phyloP scores from a whole-genome alignment of 1,284 basidiomycete species.

The Sanguinoderma infundibulare region DNA sequence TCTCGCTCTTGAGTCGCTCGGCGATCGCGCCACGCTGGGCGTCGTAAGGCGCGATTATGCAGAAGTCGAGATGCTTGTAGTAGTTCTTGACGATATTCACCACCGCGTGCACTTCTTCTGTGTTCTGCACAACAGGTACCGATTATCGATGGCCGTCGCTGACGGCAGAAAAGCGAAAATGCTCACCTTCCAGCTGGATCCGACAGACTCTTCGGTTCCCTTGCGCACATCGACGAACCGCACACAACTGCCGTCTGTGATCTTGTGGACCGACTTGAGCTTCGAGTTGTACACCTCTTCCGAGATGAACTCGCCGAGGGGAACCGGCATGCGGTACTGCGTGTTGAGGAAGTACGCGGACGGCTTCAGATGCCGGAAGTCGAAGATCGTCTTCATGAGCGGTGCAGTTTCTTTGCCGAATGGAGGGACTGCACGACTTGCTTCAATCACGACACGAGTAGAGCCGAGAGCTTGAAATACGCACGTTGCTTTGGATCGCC shows the following conservation, averaged over 20 bases:
- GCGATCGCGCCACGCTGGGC: constrained; percentile 61
- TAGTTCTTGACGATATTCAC: constrained; percentile 44
- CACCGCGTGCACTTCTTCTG: constrained; percentile 42
- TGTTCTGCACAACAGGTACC: constrained; percentile 39
- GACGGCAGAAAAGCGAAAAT: background rate
- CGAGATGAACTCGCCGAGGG: constrained; percentile 55
- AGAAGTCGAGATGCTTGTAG: constrained; percentile 39
- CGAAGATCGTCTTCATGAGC: constrained; percentile 48
- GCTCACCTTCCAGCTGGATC: constrained; percentile 49
- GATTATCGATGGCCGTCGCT: background rate
- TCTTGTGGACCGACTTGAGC: constrained; percentile 41
- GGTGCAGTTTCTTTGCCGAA: constrained; percentile 45
- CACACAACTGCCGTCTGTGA: constrained; percentile 31
- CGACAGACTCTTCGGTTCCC: constrained; percentile 41
- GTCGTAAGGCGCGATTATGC: constrained; percentile 76
- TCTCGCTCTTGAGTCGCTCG: constrained; percentile 45
- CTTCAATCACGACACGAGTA: background rate
- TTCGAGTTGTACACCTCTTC: constrained; percentile 42
- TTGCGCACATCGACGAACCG: constrained; percentile 46
- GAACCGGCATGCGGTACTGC: constrained; percentile 50
- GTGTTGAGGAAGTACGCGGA: constrained; percentile 44
- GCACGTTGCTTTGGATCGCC: constrained; percentile 52
- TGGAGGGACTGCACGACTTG: constrained; percentile 45
- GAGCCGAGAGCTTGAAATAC: constrained; percentile 14
- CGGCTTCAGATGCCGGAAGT: constrained; percentile 42